phyloP scores from a whole-genome alignment of 2,329 filamentous ascomycete genomes.

The Hymenoscyphus occultus region DNA sequence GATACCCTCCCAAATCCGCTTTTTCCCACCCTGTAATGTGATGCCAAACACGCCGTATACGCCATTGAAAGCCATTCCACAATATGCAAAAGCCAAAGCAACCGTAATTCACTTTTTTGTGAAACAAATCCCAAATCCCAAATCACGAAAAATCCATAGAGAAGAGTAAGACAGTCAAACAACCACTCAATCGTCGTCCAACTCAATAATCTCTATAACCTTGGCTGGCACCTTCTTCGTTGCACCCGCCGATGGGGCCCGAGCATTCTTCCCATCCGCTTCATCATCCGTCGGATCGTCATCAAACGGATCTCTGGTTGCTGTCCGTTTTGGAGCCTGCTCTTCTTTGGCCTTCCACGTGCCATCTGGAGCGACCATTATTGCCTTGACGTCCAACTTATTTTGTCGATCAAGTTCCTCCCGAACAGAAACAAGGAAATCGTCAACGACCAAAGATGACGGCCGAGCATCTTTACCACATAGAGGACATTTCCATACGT shows the following conservation, averaged over 20 bases:
- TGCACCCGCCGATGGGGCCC: not conserved
- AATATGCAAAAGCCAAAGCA: not conserved
- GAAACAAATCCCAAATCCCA: not conserved
- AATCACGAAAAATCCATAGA: not conserved
- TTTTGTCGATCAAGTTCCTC: conserved; percentile 48
- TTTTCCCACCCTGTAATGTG: not conserved
- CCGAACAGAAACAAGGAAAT: conserved; percentile 66
- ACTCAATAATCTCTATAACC: conserved; percentile 28
- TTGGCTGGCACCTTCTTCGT: conserved; percentile 3
- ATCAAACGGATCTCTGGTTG: conserved; percentile 26
- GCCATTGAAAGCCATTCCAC: not conserved
- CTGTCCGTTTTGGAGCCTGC: conserved; percentile 24
- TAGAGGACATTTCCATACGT: conserved; percentile 85
- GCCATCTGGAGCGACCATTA: conserved; percentile 62
- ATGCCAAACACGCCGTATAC: not conserved
- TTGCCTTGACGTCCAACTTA: conserved; percentile 53
- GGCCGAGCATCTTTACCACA: conserved; percentile 78
- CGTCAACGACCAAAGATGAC: conserved; percentile 65
- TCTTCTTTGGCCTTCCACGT: conserved; percentile 56
- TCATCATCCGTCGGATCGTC: conserved; percentile 17
- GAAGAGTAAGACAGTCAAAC: not conserved
- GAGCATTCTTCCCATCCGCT: conserved; percentile 5
- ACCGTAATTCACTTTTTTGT: not conserved
- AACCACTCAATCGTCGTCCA: conserved; percentile 23
- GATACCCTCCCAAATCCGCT: not conserved